Conservation (phyloP, 2,329 filamentous ascomycete species). For the Aspergillus brasiliensis region DNA sequence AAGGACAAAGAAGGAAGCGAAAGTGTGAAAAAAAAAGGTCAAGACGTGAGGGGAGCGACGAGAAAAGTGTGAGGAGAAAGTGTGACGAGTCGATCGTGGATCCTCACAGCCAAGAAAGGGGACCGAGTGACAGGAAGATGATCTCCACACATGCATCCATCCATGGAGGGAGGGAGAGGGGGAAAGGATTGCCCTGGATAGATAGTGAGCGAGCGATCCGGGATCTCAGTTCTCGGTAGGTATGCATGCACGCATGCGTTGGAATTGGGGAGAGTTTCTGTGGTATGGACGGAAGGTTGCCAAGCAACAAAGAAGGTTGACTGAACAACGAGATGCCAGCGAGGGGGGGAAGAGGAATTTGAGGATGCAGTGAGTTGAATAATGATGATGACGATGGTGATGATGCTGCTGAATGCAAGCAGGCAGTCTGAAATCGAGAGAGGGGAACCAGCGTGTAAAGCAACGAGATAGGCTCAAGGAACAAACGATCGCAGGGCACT, state of each 20-base stretch:
- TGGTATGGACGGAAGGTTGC: conserved; percentile 5
- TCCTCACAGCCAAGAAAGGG: conserved; percentile 20
- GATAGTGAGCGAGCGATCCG: not conserved
- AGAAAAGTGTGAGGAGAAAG: conserved; percentile 13
- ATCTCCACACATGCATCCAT: conserved; percentile 17
- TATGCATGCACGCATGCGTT: not conserved
- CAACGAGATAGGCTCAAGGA: conserved; percentile 2
- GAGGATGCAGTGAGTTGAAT: not conserved
- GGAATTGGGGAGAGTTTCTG: not conserved
- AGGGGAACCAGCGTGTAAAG: not conserved
- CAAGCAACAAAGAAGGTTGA: not conserved
- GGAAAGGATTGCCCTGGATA: not conserved
- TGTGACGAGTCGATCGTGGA: conserved; percentile 25
- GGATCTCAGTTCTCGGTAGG: conserved; percentile 1
- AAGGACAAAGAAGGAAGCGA: not conserved
- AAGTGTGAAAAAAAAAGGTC: not conserved
- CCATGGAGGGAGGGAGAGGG: not conserved
- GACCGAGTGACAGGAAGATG: conserved; percentile 16
- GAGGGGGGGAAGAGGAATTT: not conserved
- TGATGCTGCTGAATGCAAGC: not conserved
- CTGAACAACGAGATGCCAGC: not conserved
- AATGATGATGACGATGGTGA: not conserved
- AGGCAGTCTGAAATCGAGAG: not conserved
- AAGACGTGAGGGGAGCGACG: conserved; percentile 20
- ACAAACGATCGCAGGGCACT: not conserved